Percentiles rank a stretch among this genome's conserved stretches.
Conservation (phyloP, 495 filamentous ascomycete genomes). For the Neurospora tetrasperma region DNA sequence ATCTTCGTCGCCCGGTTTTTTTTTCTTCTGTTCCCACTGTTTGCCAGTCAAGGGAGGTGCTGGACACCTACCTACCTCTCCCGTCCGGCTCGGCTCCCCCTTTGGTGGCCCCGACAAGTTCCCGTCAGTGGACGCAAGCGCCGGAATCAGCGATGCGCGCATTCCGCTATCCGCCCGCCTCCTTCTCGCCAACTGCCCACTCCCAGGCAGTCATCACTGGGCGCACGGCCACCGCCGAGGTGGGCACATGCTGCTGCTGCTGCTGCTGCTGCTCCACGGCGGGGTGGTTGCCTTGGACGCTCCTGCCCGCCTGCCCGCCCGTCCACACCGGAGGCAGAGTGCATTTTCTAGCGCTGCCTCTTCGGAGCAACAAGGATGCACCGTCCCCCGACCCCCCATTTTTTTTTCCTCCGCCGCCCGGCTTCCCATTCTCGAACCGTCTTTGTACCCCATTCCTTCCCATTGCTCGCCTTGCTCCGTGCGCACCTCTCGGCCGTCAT, state of each 20-base stretch:
- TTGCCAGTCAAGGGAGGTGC: background rate
- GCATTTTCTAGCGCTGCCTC: constrained; percentile 13
- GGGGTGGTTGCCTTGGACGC: background rate
- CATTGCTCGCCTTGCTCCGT: constrained; percentile 23
- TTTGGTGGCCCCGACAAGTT: background rate
- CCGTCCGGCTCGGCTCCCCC: background rate
- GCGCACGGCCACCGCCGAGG: constrained; percentile 7
- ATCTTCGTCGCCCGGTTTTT: background rate
- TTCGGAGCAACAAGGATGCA: constrained; percentile 17
- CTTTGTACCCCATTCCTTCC: constrained; percentile 12
- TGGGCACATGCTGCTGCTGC: background rate
- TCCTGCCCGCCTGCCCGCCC: background rate
- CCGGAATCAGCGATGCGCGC: background rate
- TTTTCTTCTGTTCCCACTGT: background rate
- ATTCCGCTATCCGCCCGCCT: background rate
- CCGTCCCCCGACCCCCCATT: constrained; percentile 9
- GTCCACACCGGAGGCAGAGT: constrained; percentile 15
- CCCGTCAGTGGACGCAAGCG: background rate
- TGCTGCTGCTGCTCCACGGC: background rate
- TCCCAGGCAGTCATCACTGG: background rate
- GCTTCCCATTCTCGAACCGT: constrained; percentile 22
- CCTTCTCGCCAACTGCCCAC: background rate
- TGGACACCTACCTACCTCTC: background rate
- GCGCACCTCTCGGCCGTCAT: constrained; percentile 18
- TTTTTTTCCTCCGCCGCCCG: constrained; percentile 22